Evolutionary conservation across 2,329 filamentous ascomycete genomes (phyloP).

Genomic region (Didymosphaeria variabile): DNA sequence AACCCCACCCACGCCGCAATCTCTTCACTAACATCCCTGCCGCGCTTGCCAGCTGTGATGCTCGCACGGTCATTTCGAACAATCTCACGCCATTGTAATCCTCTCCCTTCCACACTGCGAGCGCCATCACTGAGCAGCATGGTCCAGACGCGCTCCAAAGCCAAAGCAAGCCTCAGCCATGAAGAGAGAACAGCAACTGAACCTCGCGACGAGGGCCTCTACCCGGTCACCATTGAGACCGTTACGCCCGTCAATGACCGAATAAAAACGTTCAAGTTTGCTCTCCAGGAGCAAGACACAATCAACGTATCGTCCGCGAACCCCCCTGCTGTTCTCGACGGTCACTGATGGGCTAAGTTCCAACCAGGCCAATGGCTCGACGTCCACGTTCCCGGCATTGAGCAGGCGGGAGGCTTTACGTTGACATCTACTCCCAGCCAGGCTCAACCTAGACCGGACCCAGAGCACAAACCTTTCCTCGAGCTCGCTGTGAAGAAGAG

Average conservation of each 20-base stretch:
- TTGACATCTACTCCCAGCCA: conserved; percentile 78
- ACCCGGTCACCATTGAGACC: conserved; percentile 67
- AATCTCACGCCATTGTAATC: conserved; percentile 21
- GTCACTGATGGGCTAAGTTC: conserved; percentile 64
- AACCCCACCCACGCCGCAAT: conserved; percentile 9
- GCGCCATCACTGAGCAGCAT: conserved; percentile 37
- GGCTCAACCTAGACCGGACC: conserved; percentile 47
- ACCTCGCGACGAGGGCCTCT: conserved; percentile 72
- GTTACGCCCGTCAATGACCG: conserved; percentile 72
- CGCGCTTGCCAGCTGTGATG: conserved; percentile 17
- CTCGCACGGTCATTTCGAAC: conserved; percentile 12
- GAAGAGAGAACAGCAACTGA: conserved; percentile 77
- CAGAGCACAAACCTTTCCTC: conserved; percentile 61
- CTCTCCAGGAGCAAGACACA: conserved; percentile 59
- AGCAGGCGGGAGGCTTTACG: conserved; percentile 84
- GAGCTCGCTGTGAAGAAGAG: conserved; percentile 82
- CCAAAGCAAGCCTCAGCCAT: conserved; percentile 58
- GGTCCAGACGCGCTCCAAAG: conserved; percentile 38
- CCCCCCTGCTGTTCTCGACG: conserved; percentile 34
- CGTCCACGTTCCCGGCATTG: conserved; percentile 74
- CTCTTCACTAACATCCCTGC: conserved; percentile 16
- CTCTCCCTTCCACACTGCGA: conserved; percentile 26
- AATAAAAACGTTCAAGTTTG: conserved; percentile 74
- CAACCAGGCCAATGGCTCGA: conserved; percentile 90
- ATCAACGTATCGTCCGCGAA: conserved; percentile 57